These are phyloP conservation scores for Mycena haematopus DNA, from an alignment of 768 basidiomycete genomes.

Conservation along the genomic window DNA sequence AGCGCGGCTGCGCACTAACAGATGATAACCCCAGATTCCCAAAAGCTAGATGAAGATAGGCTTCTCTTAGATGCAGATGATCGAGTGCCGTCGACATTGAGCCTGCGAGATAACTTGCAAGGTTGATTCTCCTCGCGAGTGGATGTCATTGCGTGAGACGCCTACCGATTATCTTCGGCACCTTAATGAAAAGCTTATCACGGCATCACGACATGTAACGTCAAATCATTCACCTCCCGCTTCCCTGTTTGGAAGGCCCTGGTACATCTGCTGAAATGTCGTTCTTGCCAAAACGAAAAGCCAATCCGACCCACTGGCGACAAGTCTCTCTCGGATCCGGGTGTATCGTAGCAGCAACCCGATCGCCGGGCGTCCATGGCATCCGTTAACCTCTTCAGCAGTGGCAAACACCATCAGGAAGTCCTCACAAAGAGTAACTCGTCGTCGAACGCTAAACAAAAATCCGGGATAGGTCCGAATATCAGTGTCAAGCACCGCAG, in stretches of 20 bases:
- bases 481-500: background rate
- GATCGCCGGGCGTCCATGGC: background rate
- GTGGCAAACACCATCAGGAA: background rate
- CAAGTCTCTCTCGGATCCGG: background rate
- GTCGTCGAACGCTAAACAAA: background rate
- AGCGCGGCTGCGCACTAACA: background rate
- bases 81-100: too few species aligned
- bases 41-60: too few species aligned
- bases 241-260: conserved; percentile 10
- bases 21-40: too few species aligned
- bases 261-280: background rate
- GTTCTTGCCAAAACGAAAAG: background rate
- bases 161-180: background rate
- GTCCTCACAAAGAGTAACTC: background rate
- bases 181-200: background rate
- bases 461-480: background rate
- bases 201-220: background rate
- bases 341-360: conserved; percentile 3
- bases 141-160: too few species aligned
- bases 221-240: background rate
- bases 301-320: background rate
- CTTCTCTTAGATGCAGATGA: too few species aligned
- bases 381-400: background rate
- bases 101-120: too few species aligned
- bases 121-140: too few species aligned